These are phyloP conservation scores for Podila epicladia DNA, from an alignment of 192 early-diverging fungal species.

Conservation along the genomic window DNA sequence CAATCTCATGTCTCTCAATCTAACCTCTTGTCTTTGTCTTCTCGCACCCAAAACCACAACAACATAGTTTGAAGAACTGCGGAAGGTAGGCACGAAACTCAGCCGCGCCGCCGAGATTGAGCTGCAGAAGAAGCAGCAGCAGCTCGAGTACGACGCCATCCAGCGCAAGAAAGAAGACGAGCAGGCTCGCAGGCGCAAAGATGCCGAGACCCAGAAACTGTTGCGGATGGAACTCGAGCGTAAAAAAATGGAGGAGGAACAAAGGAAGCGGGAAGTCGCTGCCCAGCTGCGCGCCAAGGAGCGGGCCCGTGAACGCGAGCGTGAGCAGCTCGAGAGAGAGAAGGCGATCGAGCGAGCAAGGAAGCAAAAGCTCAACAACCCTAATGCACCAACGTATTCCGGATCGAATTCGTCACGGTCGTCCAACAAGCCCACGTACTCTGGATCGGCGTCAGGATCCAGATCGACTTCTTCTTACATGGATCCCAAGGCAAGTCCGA, in stretches of 20 bases:
- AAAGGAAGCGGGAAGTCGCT: constrained; percentile 22
- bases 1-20: too few species aligned
- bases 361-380: constrained; percentile 10
- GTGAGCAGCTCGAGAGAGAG: constrained; percentile 27
- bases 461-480: constrained; percentile 5
- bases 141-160: constrained; percentile 27
- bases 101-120: constrained; percentile 33
- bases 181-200: constrained; percentile 21
- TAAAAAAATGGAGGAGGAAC: constrained; percentile 34
- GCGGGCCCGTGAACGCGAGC: constrained; percentile 30
- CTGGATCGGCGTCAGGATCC: constrained; percentile 12
- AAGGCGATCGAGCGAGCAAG: constrained; percentile 20
- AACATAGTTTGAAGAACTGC: constrained; percentile 41
- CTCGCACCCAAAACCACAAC: too few species aligned
- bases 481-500: constrained; percentile 22
- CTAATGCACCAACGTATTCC: constrained; percentile 39
- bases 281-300: constrained; percentile 37
- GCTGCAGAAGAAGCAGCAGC: constrained; percentile 39
- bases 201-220: constrained; percentile 27
- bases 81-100: constrained; percentile 40
- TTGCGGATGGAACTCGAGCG: constrained; percentile 32
- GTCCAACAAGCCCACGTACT: constrained; percentile 15
- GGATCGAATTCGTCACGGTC: constrained; percentile 5
- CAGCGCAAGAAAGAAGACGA: constrained; percentile 43
- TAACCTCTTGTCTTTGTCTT: too few species aligned